Conservation (phyloP, 768 basidiomycete species). For the Leccinum rimulosum region DNA sequence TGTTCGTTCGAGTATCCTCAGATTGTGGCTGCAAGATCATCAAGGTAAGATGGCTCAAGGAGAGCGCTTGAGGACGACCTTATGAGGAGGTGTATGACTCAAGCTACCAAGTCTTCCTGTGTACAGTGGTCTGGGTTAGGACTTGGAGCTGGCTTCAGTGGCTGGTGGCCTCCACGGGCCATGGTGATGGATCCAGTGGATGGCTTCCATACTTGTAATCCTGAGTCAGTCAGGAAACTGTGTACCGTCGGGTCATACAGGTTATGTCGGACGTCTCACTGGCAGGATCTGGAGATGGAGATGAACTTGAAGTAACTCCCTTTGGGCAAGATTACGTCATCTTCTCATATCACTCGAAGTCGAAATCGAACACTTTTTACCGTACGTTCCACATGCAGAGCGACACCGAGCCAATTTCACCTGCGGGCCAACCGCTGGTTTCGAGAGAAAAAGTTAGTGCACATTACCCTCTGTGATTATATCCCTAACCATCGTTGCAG, state of each 20-base stretch:
- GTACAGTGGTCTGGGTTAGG: slow-evolving; percentile 18
- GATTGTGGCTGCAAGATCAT: slow-evolving; percentile 25
- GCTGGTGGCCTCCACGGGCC: too few relatives aligned
- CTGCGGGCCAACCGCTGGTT: slow-evolving; percentile 46
- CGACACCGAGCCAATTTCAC: slow-evolving; percentile 41
- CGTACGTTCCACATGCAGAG: slow-evolving; percentile 17
- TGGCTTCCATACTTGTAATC: too few relatives aligned
- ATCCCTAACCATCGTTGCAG: slow-evolving; percentile 34
- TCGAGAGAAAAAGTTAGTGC: slow-evolving; percentile 54
- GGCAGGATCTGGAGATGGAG: too few relatives aligned
- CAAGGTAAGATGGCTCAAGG: not conserved
- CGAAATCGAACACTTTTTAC: not conserved
- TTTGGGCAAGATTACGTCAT: not conserved
- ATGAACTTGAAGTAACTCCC: not conserved
- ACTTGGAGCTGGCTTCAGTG: too few relatives aligned
- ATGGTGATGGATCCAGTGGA: too few relatives aligned
- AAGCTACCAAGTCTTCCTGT: slow-evolving; percentile 64
- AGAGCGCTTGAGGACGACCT: too few relatives aligned
- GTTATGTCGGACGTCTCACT: too few relatives aligned
- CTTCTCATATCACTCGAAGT: not conserved
- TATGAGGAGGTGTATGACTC: slow-evolving; percentile 34
- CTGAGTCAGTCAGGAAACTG: too few relatives aligned
- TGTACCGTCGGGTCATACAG: too few relatives aligned
- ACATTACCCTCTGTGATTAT: accelerated
- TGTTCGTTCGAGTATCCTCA: slow-evolving; percentile 59